Conservation (phyloP, 805 yeast genomes). For the Myxozyma geophila region DNA sequence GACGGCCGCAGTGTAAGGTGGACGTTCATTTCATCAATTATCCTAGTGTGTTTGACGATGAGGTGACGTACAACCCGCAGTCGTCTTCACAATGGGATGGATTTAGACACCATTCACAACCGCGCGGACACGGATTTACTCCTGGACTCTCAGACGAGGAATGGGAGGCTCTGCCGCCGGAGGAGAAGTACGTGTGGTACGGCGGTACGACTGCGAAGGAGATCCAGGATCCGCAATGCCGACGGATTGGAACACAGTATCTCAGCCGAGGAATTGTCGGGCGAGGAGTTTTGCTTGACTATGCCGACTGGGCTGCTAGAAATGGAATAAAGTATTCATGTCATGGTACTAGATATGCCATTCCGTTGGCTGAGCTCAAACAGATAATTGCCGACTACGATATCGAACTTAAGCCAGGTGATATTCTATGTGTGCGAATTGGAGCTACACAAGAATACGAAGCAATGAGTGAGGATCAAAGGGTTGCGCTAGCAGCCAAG, state of each 20-base stretch:
- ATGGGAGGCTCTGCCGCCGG: background rate
- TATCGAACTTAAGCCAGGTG: constrained; percentile 38
- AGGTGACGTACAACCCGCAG: constrained; percentile 42
- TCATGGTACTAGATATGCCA: constrained; percentile 29
- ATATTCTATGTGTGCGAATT: constrained; percentile 40
- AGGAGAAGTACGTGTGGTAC: constrained; percentile 24
- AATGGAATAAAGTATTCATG: constrained; percentile 35
- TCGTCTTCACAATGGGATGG: constrained; percentile 46
- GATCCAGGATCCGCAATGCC: constrained; percentile 11
- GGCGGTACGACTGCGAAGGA: constrained; percentile 15
- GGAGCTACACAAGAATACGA: constrained; percentile 41
- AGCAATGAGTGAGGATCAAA: constrained; percentile 20
- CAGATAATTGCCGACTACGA: constrained; percentile 32
- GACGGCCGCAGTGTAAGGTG: constrained; percentile 21
- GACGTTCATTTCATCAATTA: constrained; percentile 8
- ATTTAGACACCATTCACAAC: constrained; percentile 37
- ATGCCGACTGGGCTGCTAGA: constrained; percentile 39
- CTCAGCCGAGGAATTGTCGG: constrained; percentile 38
- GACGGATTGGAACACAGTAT: constrained; percentile 35
- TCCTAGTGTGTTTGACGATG: constrained; percentile 41
- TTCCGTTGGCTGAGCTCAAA: constrained; percentile 32
- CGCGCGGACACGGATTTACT: constrained; percentile 19
- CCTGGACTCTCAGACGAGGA: constrained; percentile 15
- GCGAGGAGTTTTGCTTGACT: constrained; percentile 41
- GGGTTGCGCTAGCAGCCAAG: constrained; percentile 28